A percentile compares a stretch with the other conserved stretches of the same genome.
phyloP scores from a whole-genome alignment of 805 yeast species.

The Candida rishiriensis region DNA sequence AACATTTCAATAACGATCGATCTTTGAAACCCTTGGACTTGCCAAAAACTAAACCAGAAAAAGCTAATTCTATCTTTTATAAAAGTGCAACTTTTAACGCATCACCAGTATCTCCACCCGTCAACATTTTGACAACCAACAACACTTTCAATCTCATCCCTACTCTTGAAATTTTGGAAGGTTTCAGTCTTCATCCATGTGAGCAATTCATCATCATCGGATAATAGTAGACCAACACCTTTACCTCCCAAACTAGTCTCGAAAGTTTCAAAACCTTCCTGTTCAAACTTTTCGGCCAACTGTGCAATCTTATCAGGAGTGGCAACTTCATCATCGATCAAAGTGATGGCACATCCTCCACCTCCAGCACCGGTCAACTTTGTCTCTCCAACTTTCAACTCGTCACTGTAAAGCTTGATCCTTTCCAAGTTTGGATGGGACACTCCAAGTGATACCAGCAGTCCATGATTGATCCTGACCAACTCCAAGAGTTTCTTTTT shows the following conservation, averaged over 20 bases:
- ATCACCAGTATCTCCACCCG: slow-evolving; percentile 48
- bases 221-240: slow-evolving; percentile 63
- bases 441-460: slow-evolving; percentile 81
- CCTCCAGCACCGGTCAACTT: slow-evolving; percentile 99
- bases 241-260: slow-evolving; percentile 83
- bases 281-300: slow-evolving; percentile 33
- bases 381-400: slow-evolving; percentile 69
- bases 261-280: slow-evolving; percentile 64
- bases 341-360: slow-evolving; percentile 95
- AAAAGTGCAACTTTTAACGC: too few relatives aligned
- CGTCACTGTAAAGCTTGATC: slow-evolving; percentile 63
- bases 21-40: too few relatives aligned
- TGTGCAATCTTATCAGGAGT: slow-evolving; percentile 29
- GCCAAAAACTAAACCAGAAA: too few relatives aligned
- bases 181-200: slow-evolving; percentile 26
- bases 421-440: slow-evolving; percentile 88
- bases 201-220: slow-evolving; percentile 4
- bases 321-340: slow-evolving; percentile 49
- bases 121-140: slow-evolving; percentile 39
- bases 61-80: too few relatives aligned
- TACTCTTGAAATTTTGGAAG: slow-evolving; percentile 35
- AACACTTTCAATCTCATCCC: slow-evolving; percentile 44
- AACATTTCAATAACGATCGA: too few relatives aligned
- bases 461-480: slow-evolving; percentile 80
- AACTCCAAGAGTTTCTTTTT: slow-evolving; percentile 50